A percentile compares a stretch with the other conserved stretches of the same genome.
phyloP scores from a whole-genome alignment of 2,329 filamentous ascomycete species.

The Chaetomiaceae sp. region DNA sequence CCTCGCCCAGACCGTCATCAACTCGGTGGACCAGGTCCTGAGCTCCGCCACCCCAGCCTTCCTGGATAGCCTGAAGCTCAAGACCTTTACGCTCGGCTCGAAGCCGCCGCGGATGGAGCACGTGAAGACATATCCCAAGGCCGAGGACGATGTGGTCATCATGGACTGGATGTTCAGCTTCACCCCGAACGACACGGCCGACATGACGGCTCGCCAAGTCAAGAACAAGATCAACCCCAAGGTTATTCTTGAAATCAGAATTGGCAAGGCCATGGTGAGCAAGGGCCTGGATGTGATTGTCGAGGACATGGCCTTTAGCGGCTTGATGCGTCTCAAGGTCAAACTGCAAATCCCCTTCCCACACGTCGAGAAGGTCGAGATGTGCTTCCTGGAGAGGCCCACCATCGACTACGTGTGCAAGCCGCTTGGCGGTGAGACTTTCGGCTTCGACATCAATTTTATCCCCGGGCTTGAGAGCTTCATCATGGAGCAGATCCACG shows the following conservation, averaged over 20 bases:
- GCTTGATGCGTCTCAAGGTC: conserved; percentile 93
- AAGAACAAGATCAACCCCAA: conserved; percentile 98
- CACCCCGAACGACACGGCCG: conserved; percentile 87
- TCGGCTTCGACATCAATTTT: conserved; percentile 99
- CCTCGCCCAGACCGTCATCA: conserved; percentile 85
- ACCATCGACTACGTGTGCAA: conserved; percentile 97
- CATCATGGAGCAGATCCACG: conserved; percentile 94
- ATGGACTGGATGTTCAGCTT: conserved; percentile 99
- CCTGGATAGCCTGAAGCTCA: conserved; percentile 87
- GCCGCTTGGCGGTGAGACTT: conserved; percentile 87
- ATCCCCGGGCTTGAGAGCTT: conserved; percentile 91
- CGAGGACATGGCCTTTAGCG: conserved; percentile 94
- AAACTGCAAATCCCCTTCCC: conserved; percentile 96
- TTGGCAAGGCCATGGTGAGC: conserved; percentile 95
- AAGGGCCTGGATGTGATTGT: conserved; percentile 97
- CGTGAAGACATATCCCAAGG: conserved; percentile 96
- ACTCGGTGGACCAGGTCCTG: conserved; percentile 90
- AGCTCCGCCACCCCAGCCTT: conserved; percentile 89
- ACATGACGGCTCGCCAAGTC: conserved; percentile 84
- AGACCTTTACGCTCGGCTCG: conserved; percentile 86
- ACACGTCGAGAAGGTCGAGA: conserved; percentile 89
- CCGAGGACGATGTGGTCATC: conserved; percentile 88
- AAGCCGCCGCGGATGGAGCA: conserved; percentile 96
- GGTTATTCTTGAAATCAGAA: conserved; percentile 85
- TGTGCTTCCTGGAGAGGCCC: conserved; percentile 87